phyloP scores from a whole-genome alignment of 164 flowering plant genomes.

The Paratinospora sagittata region DNA sequence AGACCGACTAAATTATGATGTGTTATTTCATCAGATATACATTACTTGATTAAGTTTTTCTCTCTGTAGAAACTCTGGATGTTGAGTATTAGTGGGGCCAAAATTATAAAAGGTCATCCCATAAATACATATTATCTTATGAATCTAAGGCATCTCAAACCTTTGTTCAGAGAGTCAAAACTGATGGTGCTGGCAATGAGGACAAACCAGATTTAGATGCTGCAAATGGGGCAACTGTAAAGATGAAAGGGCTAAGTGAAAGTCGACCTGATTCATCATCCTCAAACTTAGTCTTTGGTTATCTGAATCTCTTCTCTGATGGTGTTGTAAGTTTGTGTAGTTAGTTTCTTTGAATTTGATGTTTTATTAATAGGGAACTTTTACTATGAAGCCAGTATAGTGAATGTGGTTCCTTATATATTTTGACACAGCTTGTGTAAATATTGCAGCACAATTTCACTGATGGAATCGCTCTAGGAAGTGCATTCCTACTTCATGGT shows the following conservation, averaged over 20 bases:
- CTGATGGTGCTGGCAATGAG: slow-evolving; percentile 22
- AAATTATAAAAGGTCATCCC: background rate
- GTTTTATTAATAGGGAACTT: background rate
- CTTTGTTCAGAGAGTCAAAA: slow-evolving; percentile 54
- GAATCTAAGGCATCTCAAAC: background rate
- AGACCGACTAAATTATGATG: background rate
- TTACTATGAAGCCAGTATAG: background rate
- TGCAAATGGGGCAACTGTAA: slow-evolving; percentile 17
- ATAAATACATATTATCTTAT: background rate
- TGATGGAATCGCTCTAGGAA: slow-evolving; percentile 98
- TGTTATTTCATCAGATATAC: background rate
- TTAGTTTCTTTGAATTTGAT: background rate
- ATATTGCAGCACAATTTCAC: slow-evolving; percentile 92
- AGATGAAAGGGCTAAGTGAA: slow-evolving; percentile 11
- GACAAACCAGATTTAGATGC: slow-evolving; percentile 29
- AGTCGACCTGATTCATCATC: slow-evolving; percentile 30
- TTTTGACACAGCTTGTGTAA: slow-evolving; percentile 6
- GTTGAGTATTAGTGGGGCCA: background rate
- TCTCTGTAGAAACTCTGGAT: background rate
- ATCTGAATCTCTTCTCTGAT: slow-evolving; percentile 94
- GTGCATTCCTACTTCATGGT: slow-evolving; percentile 93
- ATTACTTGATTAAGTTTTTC: background rate
- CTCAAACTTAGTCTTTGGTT: slow-evolving; percentile 88
- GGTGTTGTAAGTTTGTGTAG: slow-evolving; percentile 74
- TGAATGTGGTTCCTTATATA: background rate